Conservation (phyloP, 2,329 filamentous ascomycete species). For the Stachybotrys elegans region DNA sequence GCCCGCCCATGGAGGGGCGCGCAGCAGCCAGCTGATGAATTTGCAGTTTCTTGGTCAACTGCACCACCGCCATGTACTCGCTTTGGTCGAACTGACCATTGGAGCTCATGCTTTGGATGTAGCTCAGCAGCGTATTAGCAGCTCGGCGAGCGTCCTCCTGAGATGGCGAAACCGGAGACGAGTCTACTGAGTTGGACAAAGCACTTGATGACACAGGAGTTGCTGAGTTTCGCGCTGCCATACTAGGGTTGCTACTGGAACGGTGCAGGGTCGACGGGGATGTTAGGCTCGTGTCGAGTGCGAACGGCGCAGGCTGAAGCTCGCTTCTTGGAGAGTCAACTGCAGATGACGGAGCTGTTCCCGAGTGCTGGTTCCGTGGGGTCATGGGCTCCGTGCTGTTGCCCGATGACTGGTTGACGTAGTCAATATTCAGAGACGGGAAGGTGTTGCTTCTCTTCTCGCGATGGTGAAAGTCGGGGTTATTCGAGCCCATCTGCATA, state of each 20-base stretch:
- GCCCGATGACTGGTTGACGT: conserved; percentile 36
- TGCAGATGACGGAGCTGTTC: conserved; percentile 45
- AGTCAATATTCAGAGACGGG: conserved; percentile 63
- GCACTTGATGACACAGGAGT: conserved; percentile 13
- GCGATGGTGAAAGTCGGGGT: conserved; percentile 63
- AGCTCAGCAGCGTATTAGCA: conserved; percentile 74
- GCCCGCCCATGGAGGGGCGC: conserved; percentile 36
- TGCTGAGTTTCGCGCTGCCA: conserved; percentile 19
- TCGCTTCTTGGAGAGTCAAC: conserved; percentile 48
- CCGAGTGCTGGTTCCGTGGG: conserved; percentile 42
- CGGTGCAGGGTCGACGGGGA: conserved; percentile 29
- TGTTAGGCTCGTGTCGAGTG: conserved; percentile 38
- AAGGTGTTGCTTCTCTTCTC: conserved; percentile 73
- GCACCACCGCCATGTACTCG: conserved; percentile 73
- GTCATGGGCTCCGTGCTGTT: conserved; percentile 38
- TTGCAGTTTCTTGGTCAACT: conserved; percentile 80
- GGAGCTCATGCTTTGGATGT: conserved; percentile 67
- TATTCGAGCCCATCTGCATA: conserved; percentile 27
- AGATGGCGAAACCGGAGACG: conserved; percentile 62
- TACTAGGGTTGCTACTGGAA: conserved; percentile 29
- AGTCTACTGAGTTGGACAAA: conserved; percentile 34
- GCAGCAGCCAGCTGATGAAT: conserved; percentile 49
- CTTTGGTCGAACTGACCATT: conserved; percentile 66
- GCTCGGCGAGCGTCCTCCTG: conserved; percentile 83
- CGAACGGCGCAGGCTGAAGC: conserved; percentile 33